These are phyloP conservation scores for Combretum micranthum DNA, from an alignment of 345 rosid genomes.

Conservation along the genomic window DNA sequence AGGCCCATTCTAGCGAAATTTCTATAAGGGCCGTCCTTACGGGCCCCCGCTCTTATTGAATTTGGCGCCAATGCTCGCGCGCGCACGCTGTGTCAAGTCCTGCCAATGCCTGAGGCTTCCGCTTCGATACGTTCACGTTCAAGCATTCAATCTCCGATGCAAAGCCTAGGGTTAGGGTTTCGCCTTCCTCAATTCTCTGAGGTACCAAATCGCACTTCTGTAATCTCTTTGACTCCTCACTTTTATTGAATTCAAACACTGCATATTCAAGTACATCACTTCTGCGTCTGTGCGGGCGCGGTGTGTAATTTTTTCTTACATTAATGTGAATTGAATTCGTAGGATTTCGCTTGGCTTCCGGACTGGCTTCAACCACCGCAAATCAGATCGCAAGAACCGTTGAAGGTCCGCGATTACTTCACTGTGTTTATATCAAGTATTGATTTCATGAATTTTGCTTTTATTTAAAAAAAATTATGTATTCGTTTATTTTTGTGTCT, in stretches of 20 bases:
- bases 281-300: background rate
- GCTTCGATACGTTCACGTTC: too few relatives aligned
- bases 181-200: slow-evolving; percentile 57
- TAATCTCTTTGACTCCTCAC: too few relatives aligned
- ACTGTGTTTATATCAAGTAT: background rate
- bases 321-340: background rate
- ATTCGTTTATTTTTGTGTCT: background rate
- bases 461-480: background rate
- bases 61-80: too few relatives aligned
- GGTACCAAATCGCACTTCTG: slow-evolving; percentile 17
- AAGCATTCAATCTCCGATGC: slow-evolving; percentile 8
- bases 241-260: background rate
- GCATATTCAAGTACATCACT: background rate
- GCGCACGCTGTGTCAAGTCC: too few relatives aligned
- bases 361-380: slow-evolving; percentile 35
- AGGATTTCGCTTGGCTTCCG: slow-evolving; percentile 47
- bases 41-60: too few relatives aligned
- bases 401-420: slow-evolving; percentile 13
- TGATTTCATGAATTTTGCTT: background rate
- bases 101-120: too few relatives aligned
- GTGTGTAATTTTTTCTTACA: background rate
- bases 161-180: slow-evolving; percentile 29
- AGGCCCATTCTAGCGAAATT: too few relatives aligned
- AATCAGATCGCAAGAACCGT: slow-evolving; percentile 7
- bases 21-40: too few relatives aligned